A percentile compares a stretch with the other conserved stretches of the same genome.
These are phyloP conservation scores for Fraxinus excelsior DNA, from an alignment of 257 asterid species.

Conservation along the genomic window DNA sequence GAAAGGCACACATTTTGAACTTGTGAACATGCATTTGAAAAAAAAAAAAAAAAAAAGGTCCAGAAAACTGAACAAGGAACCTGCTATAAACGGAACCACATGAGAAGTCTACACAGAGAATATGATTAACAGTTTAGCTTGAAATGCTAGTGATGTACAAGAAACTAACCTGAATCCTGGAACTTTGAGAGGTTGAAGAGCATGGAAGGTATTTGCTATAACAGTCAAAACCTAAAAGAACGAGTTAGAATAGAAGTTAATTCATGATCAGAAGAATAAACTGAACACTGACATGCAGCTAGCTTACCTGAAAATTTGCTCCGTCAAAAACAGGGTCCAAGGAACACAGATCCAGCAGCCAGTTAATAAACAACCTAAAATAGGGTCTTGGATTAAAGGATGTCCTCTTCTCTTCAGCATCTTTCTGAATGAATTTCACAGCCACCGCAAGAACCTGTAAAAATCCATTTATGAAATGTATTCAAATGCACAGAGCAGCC, in stretches of 20 bases:
- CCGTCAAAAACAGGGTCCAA: conserved; percentile 95
- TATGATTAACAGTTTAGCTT: not conserved
- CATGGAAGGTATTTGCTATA: conserved; percentile 86
- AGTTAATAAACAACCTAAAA: conserved; percentile 86
- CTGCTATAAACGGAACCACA: not conserved
- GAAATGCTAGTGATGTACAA: not conserved
- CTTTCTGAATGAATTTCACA: conserved; percentile 77
- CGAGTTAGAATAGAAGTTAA: not conserved
- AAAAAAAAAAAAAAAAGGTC: not conserved
- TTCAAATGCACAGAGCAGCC: conserved; percentile 19
- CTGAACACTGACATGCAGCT: not conserved
- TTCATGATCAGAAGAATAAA: not conserved
- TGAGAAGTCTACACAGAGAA: not conserved
- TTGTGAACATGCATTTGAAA: not conserved
- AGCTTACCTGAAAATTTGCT: conserved; percentile 85
- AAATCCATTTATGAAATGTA: conserved; percentile 12
- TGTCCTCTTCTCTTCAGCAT: conserved; percentile 77
- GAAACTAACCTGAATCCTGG: conserved; percentile 86
- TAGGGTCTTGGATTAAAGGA: conserved; percentile 87
- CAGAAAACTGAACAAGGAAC: not conserved
- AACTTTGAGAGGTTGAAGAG: conserved; percentile 93
- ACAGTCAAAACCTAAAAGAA: conserved; percentile 75
- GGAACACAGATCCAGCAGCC: conserved; percentile 88
- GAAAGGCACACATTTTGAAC: not conserved
- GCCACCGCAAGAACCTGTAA: conserved; percentile 84